These are phyloP conservation scores for Vitis hybrid DNA, from an alignment of 177 flowering plant genomes.

Conservation along the genomic window DNA sequence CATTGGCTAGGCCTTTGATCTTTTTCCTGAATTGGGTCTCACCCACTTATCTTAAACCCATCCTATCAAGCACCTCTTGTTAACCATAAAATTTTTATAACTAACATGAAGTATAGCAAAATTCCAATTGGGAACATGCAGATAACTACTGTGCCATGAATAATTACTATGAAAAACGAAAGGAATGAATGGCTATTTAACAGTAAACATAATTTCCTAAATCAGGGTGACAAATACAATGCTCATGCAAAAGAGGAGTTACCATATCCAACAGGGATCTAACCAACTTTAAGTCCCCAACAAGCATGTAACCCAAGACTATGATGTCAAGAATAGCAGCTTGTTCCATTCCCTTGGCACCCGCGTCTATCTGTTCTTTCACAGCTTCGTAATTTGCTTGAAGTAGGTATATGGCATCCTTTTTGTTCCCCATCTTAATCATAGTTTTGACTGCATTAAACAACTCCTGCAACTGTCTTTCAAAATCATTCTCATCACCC, in stretches of 20 bases:
- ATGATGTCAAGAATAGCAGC: slow-evolving; percentile 83
- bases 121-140: too few relatives aligned
- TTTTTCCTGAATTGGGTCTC: too few relatives aligned
- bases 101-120: too few relatives aligned
- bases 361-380: slow-evolving; percentile 66
- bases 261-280: slow-evolving; percentile 54
- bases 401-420: slow-evolving; percentile 66
- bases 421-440: slow-evolving; percentile 56
- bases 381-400: slow-evolving; percentile 79
- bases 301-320: slow-evolving; percentile 67
- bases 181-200: background rate
- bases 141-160: too few relatives aligned
- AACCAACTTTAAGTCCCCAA: slow-evolving; percentile 62
- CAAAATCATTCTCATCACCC: slow-evolving; percentile 44
- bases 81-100: too few relatives aligned
- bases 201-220: background rate
- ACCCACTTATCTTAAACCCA: too few relatives aligned
- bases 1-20: too few relatives aligned
- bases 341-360: slow-evolving; percentile 67
- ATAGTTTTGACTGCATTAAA: slow-evolving; percentile 65
- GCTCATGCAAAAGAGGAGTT: slow-evolving; percentile 14
- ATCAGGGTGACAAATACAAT: background rate
- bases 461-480: slow-evolving; percentile 64
- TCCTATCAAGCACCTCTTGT: too few relatives aligned
- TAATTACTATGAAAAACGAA: background rate